Conservation (phyloP, 306 rosid genomes). For the Ammopiptanthus mongolicus region DNA sequence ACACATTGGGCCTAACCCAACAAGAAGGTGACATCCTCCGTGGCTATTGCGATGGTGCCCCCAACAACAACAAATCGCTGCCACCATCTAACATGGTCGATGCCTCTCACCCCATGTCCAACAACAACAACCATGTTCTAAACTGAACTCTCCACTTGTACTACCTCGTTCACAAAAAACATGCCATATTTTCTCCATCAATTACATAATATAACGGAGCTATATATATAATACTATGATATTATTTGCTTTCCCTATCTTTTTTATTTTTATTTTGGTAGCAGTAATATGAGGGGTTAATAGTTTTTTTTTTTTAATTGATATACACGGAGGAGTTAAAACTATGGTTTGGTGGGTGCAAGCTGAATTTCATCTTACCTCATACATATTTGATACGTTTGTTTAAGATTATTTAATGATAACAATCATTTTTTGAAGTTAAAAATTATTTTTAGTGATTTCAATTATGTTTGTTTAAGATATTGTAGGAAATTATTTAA, state of each 20-base stretch:
- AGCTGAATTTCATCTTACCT: no score
- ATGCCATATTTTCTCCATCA: background rate
- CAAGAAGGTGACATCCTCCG: slow-evolving; percentile 23
- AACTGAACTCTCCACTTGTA: background rate
- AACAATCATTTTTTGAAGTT: no score
- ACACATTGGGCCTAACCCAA: slow-evolving; percentile 31
- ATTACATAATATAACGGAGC: background rate
- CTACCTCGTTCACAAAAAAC: background rate
- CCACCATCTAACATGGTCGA: background rate
- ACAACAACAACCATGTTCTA: background rate
- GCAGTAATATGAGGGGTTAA: background rate
- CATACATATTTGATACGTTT: no score
- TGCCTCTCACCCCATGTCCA: background rate
- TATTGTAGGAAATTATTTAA: no score
- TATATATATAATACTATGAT: background rate
- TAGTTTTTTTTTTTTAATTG: no score
- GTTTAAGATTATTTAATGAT: no score
- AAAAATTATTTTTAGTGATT: no score
- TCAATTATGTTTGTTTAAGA: no score
- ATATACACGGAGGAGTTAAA: no score
- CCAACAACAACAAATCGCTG: background rate
- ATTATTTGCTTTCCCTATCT: background rate
- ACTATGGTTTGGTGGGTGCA: no score
- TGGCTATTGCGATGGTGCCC: background rate
- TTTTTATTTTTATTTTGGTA: background rate